These are phyloP conservation scores for Westerdykella aurantiaca DNA, from an alignment of 2,329 filamentous ascomycete species.

Conservation along the genomic window DNA sequence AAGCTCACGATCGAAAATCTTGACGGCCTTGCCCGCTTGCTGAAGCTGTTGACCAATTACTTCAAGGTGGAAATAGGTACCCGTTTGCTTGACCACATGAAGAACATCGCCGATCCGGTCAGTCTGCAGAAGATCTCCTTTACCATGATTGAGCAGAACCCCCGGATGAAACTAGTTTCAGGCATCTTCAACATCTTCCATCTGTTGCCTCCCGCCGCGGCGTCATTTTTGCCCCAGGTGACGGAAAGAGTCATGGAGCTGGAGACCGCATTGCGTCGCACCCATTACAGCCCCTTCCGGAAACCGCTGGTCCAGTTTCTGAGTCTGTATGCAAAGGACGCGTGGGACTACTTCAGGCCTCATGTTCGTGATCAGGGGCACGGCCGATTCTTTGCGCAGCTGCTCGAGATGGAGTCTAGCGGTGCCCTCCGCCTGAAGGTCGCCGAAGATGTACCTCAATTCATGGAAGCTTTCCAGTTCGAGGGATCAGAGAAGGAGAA, in stretches of 20 bases:
- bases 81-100: conserved; percentile 88
- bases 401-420: conserved; percentile 71
- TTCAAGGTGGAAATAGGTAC: conserved; percentile 98
- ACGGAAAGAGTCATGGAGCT: conserved; percentile 87
- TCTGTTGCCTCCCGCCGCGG: conserved; percentile 82
- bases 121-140: conserved; percentile 88
- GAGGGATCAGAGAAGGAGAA: conserved; percentile 60
- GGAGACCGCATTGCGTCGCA: conserved; percentile 77
- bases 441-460: conserved; percentile 63
- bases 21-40: conserved; percentile 80
- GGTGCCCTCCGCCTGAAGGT: conserved; percentile 68
- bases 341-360: conserved; percentile 72
- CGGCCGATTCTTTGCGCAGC: conserved; percentile 84
- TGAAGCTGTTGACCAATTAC: conserved; percentile 92
- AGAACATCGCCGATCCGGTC: conserved; percentile 75
- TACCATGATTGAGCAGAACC: conserved; percentile 86
- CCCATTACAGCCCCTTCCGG: conserved; percentile 86
- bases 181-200: conserved; percentile 97
- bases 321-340: conserved; percentile 84
- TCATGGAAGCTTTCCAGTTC: conserved; percentile 62
- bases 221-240: conserved; percentile 82
- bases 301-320: conserved; percentile 87
- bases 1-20: conserved; percentile 82
- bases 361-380: conserved; percentile 80
- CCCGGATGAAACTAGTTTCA: conserved; percentile 88